Base-by-base conservation (phyloP, 495 filamentous ascomycete species). In the Neurospora sp. region DNA sequence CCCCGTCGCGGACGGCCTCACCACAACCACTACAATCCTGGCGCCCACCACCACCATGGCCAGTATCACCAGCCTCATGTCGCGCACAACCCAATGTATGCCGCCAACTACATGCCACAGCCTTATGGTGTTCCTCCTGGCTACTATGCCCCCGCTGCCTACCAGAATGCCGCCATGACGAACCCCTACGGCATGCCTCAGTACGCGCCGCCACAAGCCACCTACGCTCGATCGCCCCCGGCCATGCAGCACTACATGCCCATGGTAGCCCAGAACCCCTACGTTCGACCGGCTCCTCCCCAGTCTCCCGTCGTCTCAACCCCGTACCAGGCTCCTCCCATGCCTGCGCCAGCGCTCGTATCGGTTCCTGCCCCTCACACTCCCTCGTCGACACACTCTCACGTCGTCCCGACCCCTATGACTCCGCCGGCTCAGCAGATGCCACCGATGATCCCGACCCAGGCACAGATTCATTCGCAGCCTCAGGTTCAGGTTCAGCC, bases 221-320 rank as follows among this genome's bases (percentile, higher is more conserved):
- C 59, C 31, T 81, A 82, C 69, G 69, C 73, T 45, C 73, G 78
- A 9, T 82, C 83, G 65, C 82, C 84, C 41, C 82, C 82, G 27
- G 70, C 79, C 1, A 80, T 83, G 71, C 82, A 82, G 74, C 84
- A 84, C 71, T 85, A 81, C 72, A 78, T 79, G 70, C 80, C 82
- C 40, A 81, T 86, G 73, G 74, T 84, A 9, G 81, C 79, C 39
- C 82, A 80, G 76, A 75, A 65, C 14, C 53, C 74, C 69, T 85
- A 83, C 72, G 70, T 79, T n/a, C 81, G 83, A 9, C 82, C 53
- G 53, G 53, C 77, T 16, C 79, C 83, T 14, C 84, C 83, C 65
- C 81, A 79, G 20, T 84, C 84, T 3, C 85, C 79, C 53, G 81
- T 78, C 70, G 80, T 83, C 41, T 75, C 74, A 41, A 79, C 79